Evolutionary conservation across 176 grass and related monocot species (phyloP).

Genomic region (Bromus sterilis): DNA sequence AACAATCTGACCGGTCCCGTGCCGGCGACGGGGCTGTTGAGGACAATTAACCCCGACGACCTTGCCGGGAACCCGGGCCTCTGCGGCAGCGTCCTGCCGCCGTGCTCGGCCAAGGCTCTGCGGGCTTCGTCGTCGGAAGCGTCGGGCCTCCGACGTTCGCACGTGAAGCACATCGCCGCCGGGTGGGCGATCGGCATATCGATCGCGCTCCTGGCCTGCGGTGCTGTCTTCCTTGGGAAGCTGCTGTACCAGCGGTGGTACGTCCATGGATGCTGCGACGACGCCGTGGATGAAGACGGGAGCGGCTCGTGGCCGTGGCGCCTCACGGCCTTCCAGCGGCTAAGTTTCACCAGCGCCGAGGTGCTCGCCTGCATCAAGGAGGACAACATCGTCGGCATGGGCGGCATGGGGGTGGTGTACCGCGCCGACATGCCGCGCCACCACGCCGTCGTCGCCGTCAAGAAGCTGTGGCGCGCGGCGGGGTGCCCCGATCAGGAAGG

Average conservation of each 20-base stretch:
- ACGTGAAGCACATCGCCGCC: constrained; percentile 68
- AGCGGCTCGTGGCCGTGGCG: constrained; percentile 84
- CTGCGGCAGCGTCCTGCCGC: constrained; percentile 61
- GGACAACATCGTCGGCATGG: constrained; percentile 88
- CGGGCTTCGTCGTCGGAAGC: constrained; percentile 11
- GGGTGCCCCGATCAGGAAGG: constrained; percentile 33
- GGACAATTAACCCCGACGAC: constrained; percentile 85
- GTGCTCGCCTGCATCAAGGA: constrained; percentile 91
- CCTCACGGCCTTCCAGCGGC: constrained; percentile 76
- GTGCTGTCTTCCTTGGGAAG: constrained; percentile 39
- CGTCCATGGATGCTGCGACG: constrained; percentile 59
- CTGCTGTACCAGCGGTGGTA: constrained; percentile 61
- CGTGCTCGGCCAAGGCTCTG: constrained; percentile 30
- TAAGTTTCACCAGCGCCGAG: constrained; percentile 85
- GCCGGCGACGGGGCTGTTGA: constrained; percentile 55
- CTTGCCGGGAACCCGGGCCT: constrained; percentile 76
- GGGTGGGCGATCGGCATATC: constrained; percentile 79
- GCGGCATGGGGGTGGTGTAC: constrained; percentile 84
- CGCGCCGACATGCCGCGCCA: constrained; percentile 78
- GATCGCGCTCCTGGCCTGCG: constrained; percentile 16
- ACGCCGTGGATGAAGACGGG: constrained; percentile 29
- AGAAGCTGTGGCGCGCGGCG: constrained; percentile 75
- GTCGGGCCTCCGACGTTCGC: constrained; percentile 26
- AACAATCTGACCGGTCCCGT: constrained; percentile 86
- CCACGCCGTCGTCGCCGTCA: constrained; percentile 73